Base-by-base conservation (phyloP, 768 basidiomycete species). In the Suillus variegatus region DNA sequence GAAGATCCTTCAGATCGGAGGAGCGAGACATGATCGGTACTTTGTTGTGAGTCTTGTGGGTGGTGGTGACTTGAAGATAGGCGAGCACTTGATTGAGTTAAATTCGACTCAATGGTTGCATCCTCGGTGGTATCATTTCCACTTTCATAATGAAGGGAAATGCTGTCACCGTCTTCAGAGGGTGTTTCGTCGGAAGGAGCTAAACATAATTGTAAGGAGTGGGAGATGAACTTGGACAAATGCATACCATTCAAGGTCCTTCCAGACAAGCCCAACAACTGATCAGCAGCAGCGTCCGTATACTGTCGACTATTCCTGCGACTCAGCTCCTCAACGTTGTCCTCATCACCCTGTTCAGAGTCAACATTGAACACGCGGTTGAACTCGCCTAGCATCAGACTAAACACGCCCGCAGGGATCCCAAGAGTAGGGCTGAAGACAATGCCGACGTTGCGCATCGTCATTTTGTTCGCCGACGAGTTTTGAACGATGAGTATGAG, bases 391-490 rank as follows among this genome's bases (percentile, higher is more conserved):
- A 99, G 85, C 89, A 99, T 94, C 68, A 97, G 80, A 73, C 93
- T 95, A 78, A 99, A 96, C 51, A 98, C 93, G 8, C 94, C 94
- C 4, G 97, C 97, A n/a, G 97, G 97, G 70, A 99, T 97, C 52
- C 95, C 95, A 14, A 99, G 82, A 0, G 97, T 99, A 2, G 97
- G 97, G 69, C 95, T 96, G 80, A 99, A 98, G 28, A 99, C 97
- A 66, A 99, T 99, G 20, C 97, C 96, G 35, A 99, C 94, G 75
- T 99, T 99, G 55, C 97, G 89, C 87, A 99, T 90, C 49, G 92
- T 96, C 97, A 99, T 99, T 82, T 96, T 99, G 87, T 97, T 97
- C 65, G 91, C 80, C 51, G 84, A 71, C 20, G 95, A 87, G 74
- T 99, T 95, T 77, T 94, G 91, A 54, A 99, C 95, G 71, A 99